Conservation (phyloP, 208 protist genomes). For the Endotrypanum monterogeii region DNA sequence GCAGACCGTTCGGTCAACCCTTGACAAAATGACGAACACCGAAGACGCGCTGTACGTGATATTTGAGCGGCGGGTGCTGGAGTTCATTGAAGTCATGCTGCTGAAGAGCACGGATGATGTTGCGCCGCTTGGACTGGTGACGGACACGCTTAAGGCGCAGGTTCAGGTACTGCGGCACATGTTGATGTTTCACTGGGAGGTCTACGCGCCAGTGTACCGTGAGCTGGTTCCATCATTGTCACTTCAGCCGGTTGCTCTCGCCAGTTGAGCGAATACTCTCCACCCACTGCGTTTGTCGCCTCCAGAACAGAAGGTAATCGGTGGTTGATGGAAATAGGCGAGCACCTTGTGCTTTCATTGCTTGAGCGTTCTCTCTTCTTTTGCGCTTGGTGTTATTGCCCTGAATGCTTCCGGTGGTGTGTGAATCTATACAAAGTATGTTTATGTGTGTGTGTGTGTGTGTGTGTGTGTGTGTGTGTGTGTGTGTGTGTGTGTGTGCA, state of each 20-base stretch:
- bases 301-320: not conserved
- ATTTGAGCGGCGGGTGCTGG: slow-evolving; percentile 72
- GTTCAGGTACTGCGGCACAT: slow-evolving; percentile 41
- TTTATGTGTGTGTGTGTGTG: not conserved
- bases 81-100: slow-evolving; percentile 40
- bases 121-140: slow-evolving; percentile 65
- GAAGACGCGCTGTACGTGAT: slow-evolving; percentile 60
- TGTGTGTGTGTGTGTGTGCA: not conserved
- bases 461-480: too few relatives aligned
- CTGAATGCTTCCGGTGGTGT: not conserved
- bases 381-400: too few relatives aligned
- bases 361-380: not conserved
- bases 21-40: slow-evolving; percentile 88
- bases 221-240: slow-evolving; percentile 37
- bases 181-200: slow-evolving; percentile 77
- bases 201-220: slow-evolving; percentile 67
- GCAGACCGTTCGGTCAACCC: slow-evolving; percentile 41
- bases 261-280: not conserved
- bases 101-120: slow-evolving; percentile 16
- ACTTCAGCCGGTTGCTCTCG: slow-evolving; percentile 5
- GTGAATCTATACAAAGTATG: not conserved
- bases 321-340: not conserved
- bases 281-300: too few relatives aligned
- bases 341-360: not conserved
- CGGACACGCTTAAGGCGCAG: slow-evolving; percentile 38